These are phyloP conservation scores for Jacaranda mimosifolia DNA, from an alignment of 257 asterid genomes.

Conservation along the genomic window DNA sequence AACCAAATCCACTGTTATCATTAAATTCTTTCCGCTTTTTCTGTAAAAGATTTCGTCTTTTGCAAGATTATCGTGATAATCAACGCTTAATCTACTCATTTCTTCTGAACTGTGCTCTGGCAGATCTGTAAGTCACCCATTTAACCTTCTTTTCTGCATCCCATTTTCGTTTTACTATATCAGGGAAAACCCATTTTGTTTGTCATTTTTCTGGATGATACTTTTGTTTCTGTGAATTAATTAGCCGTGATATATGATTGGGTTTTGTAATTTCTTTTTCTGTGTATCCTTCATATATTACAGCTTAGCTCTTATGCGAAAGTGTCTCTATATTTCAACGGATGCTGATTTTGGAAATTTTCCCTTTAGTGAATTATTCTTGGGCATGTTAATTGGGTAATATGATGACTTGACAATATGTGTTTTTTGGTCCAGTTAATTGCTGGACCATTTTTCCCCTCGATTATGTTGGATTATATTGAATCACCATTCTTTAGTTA, in stretches of 20 bases:
- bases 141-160: not conserved
- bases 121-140: conserved; percentile 32
- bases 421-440: conserved; percentile 5
- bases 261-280: too few relatives aligned
- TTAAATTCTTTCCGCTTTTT: conserved; percentile 16
- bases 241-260: too few relatives aligned
- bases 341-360: conserved; percentile 29
- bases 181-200: not conserved
- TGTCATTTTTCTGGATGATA: not conserved
- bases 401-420: not conserved
- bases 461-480: too few relatives aligned
- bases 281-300: too few relatives aligned
- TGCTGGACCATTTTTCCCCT: not conserved
- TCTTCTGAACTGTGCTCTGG: conserved; percentile 11
- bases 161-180: not conserved
- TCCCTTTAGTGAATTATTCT: conserved; percentile 19
- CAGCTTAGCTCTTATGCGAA: not conserved
- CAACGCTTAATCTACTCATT: not conserved
- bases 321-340: not conserved
- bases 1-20: conserved; percentile 9
- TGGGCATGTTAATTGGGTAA: not conserved
- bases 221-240: not conserved
- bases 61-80: conserved; percentile 26
- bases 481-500: not conserved
- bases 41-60: conserved; percentile 6